phyloP scores from a whole-genome alignment of 2,329 filamentous ascomycete species.

The Arthrobotrys megalospora region DNA sequence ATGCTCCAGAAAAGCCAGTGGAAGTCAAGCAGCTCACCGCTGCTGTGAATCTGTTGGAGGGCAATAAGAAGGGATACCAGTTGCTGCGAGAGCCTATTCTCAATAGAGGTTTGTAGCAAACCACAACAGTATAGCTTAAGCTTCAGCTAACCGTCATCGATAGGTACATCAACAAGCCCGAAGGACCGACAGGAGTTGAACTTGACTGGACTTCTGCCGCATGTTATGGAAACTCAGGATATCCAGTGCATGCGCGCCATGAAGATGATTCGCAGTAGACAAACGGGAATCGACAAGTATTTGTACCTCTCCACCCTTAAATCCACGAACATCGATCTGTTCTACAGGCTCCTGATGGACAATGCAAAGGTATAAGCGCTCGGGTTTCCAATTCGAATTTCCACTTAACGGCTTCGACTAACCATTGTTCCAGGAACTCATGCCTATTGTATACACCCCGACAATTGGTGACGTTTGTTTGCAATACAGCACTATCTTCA shows the following conservation, averaged over 20 bases:
- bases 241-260: slow-evolving; percentile 78
- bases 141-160: slow-evolving; percentile 1
- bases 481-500: slow-evolving; percentile 96
- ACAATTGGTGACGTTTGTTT: slow-evolving; percentile 96
- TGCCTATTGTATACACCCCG: slow-evolving; percentile 88
- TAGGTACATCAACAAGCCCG: slow-evolving; percentile 77
- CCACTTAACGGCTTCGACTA: too few species aligned
- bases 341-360: slow-evolving; percentile 85
- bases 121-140: background rate
- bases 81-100: slow-evolving; percentile 54
- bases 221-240: slow-evolving; percentile 74
- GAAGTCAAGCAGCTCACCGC: slow-evolving; percentile 43
- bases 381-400: slow-evolving; percentile 22
- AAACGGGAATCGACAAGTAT: slow-evolving; percentile 78
- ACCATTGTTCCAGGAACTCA: slow-evolving; percentile 76
- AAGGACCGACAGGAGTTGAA: slow-evolving; percentile 77
- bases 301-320: slow-evolving; percentile 84
- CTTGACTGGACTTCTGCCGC: slow-evolving; percentile 77
- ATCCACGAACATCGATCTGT: slow-evolving; percentile 82
- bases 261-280: slow-evolving; percentile 77
- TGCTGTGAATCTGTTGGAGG: slow-evolving; percentile 41
- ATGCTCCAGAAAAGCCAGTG: slow-evolving; percentile 41
- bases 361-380: slow-evolving; percentile 72
- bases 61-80: slow-evolving; percentile 51
- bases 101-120: slow-evolving; percentile 40